A percentile compares a stretch with the other conserved stretches of the same genome.
phyloP scores from a whole-genome alignment of 164 flowering plant genomes.

The Euptelea pleiosperma region DNA sequence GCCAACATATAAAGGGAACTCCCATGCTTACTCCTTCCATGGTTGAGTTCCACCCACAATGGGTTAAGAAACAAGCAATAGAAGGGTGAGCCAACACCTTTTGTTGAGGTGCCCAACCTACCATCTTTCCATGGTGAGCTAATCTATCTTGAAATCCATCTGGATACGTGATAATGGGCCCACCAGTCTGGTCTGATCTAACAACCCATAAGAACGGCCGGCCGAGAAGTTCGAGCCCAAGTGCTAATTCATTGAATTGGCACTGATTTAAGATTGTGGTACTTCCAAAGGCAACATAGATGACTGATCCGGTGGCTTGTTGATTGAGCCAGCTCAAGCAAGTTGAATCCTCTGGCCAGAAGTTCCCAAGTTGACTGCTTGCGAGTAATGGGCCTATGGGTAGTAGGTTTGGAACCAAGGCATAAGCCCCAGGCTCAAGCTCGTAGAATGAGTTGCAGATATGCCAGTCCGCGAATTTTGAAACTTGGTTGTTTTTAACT shows the following conservation, averaged over 20 bases:
- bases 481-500: not conserved
- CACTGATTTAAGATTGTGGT: not conserved
- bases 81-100: too few species aligned
- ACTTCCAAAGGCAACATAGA: slow-evolving; percentile 23
- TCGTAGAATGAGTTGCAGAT: slow-evolving; percentile 19
- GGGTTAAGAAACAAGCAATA: too few species aligned
- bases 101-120: too few species aligned
- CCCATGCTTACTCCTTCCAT: too few species aligned
- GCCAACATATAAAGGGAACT: too few species aligned
- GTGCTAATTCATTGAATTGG: too few species aligned
- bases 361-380: not conserved
- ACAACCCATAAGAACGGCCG: too few species aligned
- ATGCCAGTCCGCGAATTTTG: not conserved
- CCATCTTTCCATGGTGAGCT: too few species aligned
- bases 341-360: slow-evolving; percentile 14
- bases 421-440: slow-evolving; percentile 14
- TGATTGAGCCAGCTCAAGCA: slow-evolving; percentile 16
- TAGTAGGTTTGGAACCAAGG: too few species aligned
- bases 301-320: slow-evolving; percentile 12
- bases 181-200: slow-evolving; percentile 6
- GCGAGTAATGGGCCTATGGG: too few species aligned
- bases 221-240: too few species aligned
- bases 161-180: not conserved
- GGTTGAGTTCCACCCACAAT: too few species aligned
- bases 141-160: slow-evolving; percentile 8